These are phyloP conservation scores for Apocynum venetum DNA, from an alignment of 257 asterid genomes.

Conservation along the genomic window DNA sequence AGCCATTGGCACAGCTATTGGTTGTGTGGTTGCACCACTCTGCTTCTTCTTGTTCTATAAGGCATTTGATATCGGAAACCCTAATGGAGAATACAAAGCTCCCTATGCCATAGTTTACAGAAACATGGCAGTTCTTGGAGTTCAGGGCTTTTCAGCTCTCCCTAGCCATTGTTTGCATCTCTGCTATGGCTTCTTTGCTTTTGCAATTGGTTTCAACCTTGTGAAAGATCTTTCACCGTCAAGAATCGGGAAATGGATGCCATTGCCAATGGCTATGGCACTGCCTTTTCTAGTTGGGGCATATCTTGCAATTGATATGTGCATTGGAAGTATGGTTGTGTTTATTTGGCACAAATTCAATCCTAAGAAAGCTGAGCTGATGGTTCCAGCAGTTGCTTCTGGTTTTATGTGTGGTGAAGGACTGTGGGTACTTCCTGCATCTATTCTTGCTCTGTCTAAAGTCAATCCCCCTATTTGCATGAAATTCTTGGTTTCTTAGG, in stretches of 20 bases:
- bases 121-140: slow-evolving; percentile 77
- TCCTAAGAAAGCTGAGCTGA: slow-evolving; percentile 40
- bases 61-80: slow-evolving; percentile 78
- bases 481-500: slow-evolving; percentile 50
- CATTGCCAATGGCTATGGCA: slow-evolving; percentile 86
- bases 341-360: slow-evolving; percentile 54
- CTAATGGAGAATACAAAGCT: slow-evolving; percentile 73
- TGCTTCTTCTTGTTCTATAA: slow-evolving; percentile 62
- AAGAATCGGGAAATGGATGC: slow-evolving; percentile 70
- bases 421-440: slow-evolving; percentile 74
- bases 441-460: slow-evolving; percentile 68
- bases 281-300: slow-evolving; percentile 78
- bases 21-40: slow-evolving; percentile 59
- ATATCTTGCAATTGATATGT: slow-evolving; percentile 73
- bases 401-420: slow-evolving; percentile 93
- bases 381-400: slow-evolving; percentile 86
- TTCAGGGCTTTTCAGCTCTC: slow-evolving; percentile 75
- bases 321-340: slow-evolving; percentile 70
- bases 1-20: slow-evolving; percentile 60
- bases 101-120: slow-evolving; percentile 75
- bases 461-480: slow-evolving; percentile 75
- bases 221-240: slow-evolving; percentile 51
- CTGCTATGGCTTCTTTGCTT: slow-evolving; percentile 67
- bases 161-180: slow-evolving; percentile 73
- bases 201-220: slow-evolving; percentile 46